Percentiles rank a stretch among this genome's conserved stretches.
phyloP scores from a whole-genome alignment of 2,329 filamentous ascomycete species.

The Samsoniella hepiali region DNA sequence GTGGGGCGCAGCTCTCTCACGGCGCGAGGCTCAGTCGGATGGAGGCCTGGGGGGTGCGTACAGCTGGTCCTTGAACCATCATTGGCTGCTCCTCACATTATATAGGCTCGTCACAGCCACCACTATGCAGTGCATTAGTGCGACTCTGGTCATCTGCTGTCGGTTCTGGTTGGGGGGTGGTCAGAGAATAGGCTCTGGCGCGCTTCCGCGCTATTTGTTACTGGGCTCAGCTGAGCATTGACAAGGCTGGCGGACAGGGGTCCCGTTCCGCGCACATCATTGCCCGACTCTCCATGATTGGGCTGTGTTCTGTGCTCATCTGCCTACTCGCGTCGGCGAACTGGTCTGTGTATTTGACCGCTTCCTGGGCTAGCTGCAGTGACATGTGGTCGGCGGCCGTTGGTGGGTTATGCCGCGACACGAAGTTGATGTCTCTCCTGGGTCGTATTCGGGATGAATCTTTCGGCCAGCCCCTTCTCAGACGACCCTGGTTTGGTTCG shows the following conservation, averaged over 20 bases:
- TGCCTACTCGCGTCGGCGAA: background rate
- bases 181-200: background rate
- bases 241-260: constrained; percentile 9
- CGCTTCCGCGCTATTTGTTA: background rate
- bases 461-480: too few species aligned
- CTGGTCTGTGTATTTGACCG: background rate
- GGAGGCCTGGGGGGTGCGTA: background rate
- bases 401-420: background rate
- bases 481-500: background rate
- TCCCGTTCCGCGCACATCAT: background rate
- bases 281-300: background rate
- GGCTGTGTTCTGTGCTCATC: background rate
- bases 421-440: background rate
- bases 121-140: constrained; percentile 3
- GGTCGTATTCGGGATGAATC: background rate
- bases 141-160: background rate
- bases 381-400: background rate
- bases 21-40: background rate
- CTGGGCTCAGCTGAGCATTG: constrained; percentile 1
- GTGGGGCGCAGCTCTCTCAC: background rate
- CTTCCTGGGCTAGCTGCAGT: background rate
- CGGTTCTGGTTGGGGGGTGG: background rate
- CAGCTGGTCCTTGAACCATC: background rate
- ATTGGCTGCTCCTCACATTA: background rate
- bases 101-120: background rate